These are phyloP conservation scores for Megacollybia marginata DNA, from an alignment of 768 basidiomycete genomes.

Conservation along the genomic window DNA sequence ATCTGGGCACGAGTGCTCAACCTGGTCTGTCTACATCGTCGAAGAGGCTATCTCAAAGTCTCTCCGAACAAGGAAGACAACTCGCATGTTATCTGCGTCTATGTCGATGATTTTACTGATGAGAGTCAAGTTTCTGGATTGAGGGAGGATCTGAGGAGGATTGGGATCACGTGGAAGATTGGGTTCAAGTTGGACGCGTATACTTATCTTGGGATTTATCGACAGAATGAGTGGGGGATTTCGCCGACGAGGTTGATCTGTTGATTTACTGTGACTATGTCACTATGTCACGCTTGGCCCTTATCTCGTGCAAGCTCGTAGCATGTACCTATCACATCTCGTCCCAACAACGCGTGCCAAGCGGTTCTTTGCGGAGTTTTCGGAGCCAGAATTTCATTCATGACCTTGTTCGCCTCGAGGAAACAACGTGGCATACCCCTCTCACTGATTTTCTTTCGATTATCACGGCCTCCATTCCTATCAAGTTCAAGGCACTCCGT, in stretches of 20 bases:
- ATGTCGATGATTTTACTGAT: slow-evolving; percentile 12
- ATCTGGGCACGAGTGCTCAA: slow-evolving; percentile 27
- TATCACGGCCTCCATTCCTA: too few species aligned
- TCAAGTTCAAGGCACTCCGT: too few species aligned
- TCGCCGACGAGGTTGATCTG: slow-evolving; percentile 20
- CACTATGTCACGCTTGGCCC: too few species aligned
- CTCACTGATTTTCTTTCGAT: too few species aligned
- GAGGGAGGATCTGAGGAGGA: slow-evolving; percentile 23
- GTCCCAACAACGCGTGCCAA: too few species aligned
- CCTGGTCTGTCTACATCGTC: slow-evolving; percentile 19
- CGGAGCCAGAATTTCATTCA: too few species aligned
- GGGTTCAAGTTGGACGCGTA: slow-evolving; percentile 34
- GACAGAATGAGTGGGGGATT: slow-evolving; percentile 26
- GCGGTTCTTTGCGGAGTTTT: too few species aligned
- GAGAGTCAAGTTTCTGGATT: slow-evolving; percentile 20
- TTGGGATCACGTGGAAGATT: slow-evolving; percentile 28
- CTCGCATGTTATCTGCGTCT: slow-evolving; percentile 28
- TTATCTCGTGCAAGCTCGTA: too few species aligned
- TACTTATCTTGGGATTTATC: slow-evolving; percentile 30
- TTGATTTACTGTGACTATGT: too few species aligned
- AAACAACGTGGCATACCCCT: too few species aligned
- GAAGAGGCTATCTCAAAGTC: slow-evolving; percentile 26
- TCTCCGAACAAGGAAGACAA: slow-evolving; percentile 20
- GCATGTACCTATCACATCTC: too few species aligned
- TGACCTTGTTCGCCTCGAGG: too few species aligned